Evolutionary conservation across 2,329 filamentous ascomycete genomes (phyloP), one percentile per base, ranked within the genome.

Genomic region (Xylariaceae sp.): DNA sequence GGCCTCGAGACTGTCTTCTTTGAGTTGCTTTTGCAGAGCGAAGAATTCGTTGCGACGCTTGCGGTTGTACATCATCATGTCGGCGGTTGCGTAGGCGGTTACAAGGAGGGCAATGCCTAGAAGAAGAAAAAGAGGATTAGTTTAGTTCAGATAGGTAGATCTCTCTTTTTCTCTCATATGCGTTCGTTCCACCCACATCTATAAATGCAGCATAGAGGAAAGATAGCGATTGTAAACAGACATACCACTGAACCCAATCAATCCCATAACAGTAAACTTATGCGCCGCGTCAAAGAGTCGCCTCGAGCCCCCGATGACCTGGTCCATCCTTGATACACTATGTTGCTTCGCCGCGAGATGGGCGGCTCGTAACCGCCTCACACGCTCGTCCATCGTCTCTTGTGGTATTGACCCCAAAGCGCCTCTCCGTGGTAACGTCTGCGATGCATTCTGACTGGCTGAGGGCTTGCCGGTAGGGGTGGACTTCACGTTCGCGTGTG

Each of bases 381-480:
- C 88, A 66, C 87, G 86, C 75, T 91, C 83, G 71, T 86, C 85
- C 46, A 88, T 83, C 1, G 87, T 88, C 75, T 91, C 88, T 61
- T 76, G 61, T 12, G 51, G 50, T 73, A 54, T 74, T 68, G 49
- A 72, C 65, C 58, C 70, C 66, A n/a, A n/a, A n/a, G n/a, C n/a
- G n/a, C 63, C 70, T 65, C 56, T 58, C 39, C 60, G 53, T 7
- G 68, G 65, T 60, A 70, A 60, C 54, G 44, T 52, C 40, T 51
- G 54, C 19, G 31, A 17, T n/a, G n/a, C 57, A 26, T 58, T 53
- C 17, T 56, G 23, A 29, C 57, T 36, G 50, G 60, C 29, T 16
- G 60, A 29, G 19, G 56, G 16, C 14, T 61, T 45, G 19, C 61
- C 44, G 12, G 62, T 47, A 43, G 65, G 53, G 72, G 73, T 31